Base-by-base conservation (phyloP, 2,329 filamentous ascomycete species). In the Daldinia sp. region DNA sequence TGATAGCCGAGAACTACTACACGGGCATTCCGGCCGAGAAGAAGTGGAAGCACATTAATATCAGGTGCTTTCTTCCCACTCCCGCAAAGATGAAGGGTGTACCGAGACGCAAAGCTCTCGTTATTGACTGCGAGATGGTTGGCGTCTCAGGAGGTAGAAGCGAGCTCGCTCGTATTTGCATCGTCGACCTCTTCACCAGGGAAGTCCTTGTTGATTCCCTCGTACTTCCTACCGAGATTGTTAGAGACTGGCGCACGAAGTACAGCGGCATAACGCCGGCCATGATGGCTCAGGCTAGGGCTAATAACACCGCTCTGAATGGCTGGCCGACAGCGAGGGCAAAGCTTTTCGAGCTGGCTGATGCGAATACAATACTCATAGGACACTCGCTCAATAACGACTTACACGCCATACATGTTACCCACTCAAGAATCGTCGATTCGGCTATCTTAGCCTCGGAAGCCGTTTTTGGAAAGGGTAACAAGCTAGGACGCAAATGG, bases 101-200 rank as follows among this genome's bases (percentile, higher is more conserved):
- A 1, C n/a, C 51, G 6, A 76, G 71, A 48, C 77, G 74, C 53
- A 72, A 51, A 30, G 82, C 80, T 2, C 78, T 86, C 2, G 80
- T 78, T 0, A 71, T 86, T 6, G 84, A 86, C 68, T 86, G 84
- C 65, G 84, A 86, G 72, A 85, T 85, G 83, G 82, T 82, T 4
- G 76, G 73, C 13, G 73, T 82, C 0, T 60, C 42, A 1, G 71
- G 42, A 7, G 46, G 63, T 6, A 35, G 30, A 13, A 53, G 50
- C 46, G 75, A 75, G 37, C 68, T 78, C 1, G 72, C 68, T 12
- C 66, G 70, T 28, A 37, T 77, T 9, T 75, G 77, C 37, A 72
- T 67, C 26, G 75, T 83, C 39, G 84, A 86, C 73, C 82, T 82
- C 56, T 60, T 86, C 30, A 84, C 82, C 2, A 83, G 83, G 6